Evolutionary conservation across 2,329 filamentous ascomycete species (phyloP).

Genomic region (Ceratocystis harringtonii): DNA sequence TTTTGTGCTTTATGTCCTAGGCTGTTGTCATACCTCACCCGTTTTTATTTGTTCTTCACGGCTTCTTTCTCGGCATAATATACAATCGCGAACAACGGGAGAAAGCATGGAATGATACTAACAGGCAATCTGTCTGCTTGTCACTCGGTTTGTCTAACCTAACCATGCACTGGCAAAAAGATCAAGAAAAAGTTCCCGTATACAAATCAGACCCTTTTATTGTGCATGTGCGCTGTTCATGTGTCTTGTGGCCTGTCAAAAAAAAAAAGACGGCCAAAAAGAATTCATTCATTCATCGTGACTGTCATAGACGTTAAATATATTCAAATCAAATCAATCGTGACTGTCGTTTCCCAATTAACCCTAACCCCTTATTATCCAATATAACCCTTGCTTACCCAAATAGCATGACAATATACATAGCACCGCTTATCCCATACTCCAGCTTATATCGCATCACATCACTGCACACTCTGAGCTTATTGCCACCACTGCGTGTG

Average conservation of each 20-base stretch:
- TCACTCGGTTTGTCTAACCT: too few species aligned
- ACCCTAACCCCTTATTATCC: background rate
- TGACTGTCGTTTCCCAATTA: background rate
- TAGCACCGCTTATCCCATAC: background rate
- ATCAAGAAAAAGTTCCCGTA: background rate
- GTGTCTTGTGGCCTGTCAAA: background rate
- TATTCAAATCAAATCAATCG: too few species aligned
- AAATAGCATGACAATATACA: background rate
- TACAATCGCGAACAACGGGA: background rate
- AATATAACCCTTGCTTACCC: background rate
- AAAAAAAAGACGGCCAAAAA: too few species aligned
- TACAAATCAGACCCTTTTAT: background rate
- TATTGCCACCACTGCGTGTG: conserved; percentile 15
- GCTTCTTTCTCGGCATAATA: background rate
- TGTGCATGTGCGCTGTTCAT: background rate
- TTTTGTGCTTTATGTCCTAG: background rate
- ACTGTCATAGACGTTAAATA: too few species aligned
- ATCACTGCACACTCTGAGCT: conserved; percentile 14
- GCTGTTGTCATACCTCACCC: background rate
- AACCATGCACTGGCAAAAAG: too few species aligned
- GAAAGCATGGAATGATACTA: too few species aligned
- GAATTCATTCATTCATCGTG: background rate
- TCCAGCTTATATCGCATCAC: background rate
- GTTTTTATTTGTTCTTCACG: background rate
- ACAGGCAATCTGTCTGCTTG: too few species aligned